phyloP scores from a whole-genome alignment of 2,329 filamentous ascomycete species.

The Aspergillus fumigatus region DNA sequence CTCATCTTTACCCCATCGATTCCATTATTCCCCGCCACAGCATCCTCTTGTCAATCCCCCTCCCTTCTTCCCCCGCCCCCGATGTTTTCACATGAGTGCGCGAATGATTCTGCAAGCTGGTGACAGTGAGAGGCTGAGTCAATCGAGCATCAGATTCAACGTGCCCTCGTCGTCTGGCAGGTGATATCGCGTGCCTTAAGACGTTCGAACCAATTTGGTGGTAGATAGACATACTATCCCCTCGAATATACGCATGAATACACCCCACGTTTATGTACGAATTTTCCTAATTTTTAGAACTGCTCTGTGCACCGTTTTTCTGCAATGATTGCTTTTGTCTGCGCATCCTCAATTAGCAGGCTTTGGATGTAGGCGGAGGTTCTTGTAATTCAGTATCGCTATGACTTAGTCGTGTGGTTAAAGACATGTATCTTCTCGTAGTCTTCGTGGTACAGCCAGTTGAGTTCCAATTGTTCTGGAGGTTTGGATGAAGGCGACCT shows the following conservation, averaged over 20 bases:
- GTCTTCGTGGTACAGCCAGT: not conserved
- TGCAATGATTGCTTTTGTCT: not conserved
- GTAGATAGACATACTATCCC: conserved; percentile 32
- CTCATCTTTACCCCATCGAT: conserved; percentile 3
- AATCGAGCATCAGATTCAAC: not conserved
- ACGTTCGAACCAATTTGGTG: conserved; percentile 20
- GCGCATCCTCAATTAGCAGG: not conserved
- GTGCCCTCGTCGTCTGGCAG: conserved; percentile 4
- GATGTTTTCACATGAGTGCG: conserved; percentile 17
- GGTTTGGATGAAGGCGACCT: not conserved
- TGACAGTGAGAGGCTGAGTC: conserved; percentile 15
- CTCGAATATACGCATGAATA: conserved; percentile 30
- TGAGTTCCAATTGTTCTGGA: not conserved
- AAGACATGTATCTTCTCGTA: not conserved
- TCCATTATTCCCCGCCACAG: conserved; percentile 5
- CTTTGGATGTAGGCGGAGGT: not conserved
- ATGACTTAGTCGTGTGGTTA: not conserved
- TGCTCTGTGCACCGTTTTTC: not conserved
- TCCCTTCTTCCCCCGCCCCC: conserved; percentile 3
- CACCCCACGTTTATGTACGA: conserved; percentile 7
- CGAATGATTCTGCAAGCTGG: conserved; percentile 24
- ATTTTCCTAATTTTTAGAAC: not conserved
- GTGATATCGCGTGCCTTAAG: conserved; percentile 11
- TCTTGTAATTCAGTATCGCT: not conserved
- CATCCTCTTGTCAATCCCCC: not conserved